Evolutionary conservation across 2,329 filamentous ascomycete species (phyloP), one percentile per base, ranked within the genome.

Genomic region (Hypomyces rosellus): DNA sequence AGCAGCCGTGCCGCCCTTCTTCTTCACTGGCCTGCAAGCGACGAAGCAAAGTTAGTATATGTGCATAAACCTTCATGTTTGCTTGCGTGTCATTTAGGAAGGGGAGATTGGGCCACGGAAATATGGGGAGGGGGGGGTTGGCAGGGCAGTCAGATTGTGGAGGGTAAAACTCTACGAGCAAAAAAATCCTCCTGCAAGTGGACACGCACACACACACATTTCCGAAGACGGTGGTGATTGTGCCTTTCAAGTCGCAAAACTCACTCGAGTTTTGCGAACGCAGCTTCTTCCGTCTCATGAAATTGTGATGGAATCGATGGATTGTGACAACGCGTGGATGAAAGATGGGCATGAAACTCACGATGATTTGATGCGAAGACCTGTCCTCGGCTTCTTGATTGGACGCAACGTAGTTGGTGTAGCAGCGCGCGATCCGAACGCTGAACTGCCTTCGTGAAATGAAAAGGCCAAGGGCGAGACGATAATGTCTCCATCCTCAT

Each of bases 361-460:
- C 84, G 84, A 87, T 66, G 76, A 79, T 69, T 87, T 86, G 62
- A 85, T 76, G 57, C 84, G 81, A 53, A 81, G 74, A 37, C 81
- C 82, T 48, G 75, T 77, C 63, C 81, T 78, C 45, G 74, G 71
- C 66, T 78, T 84, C 73, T 84, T 84, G 53, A 72, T 67, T 33
- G 79, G 74, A 38, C 77, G 78, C 49, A 76, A 70, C 40, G 75
- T 70, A 49, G 68, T 73, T 6, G 82, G 83, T 33, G 83, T 86
- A 49, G 73, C 78, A 50, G 80, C 80, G 57, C 82, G 78, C 33
- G 82, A 85, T 57, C 70, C 74, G 43, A 73, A 68, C 61, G 72
- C 54, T 64, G 74, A 65, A 67, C 74, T 64, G 60, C 67, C 62
- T 41, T 77, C 73, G 48, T 72, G 69, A 57, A 78, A 75, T 42